Evolutionary conservation across 305 asterid species (phyloP), one percentile per base, ranked within the genome.

Genomic region (Solanum hybrid): DNA sequence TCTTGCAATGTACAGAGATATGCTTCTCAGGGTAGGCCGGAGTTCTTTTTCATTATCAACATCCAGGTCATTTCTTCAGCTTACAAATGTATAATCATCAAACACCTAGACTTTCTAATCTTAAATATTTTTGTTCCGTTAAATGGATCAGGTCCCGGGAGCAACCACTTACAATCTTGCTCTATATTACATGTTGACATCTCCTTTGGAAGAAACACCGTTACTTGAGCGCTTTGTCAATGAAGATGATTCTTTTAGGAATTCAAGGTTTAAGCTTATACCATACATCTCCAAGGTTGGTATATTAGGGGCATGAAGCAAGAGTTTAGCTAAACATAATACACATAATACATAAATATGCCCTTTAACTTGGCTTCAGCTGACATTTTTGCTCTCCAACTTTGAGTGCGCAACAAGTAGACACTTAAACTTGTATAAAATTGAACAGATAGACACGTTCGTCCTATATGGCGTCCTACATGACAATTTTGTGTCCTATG

Each of bases 241-340:
- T 88, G 99, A 96, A 79, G 99, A 97, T 72, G 96, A 97, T 87
- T 95, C 97, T 26, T 96, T 91, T 87, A 94, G 99, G 90, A 95
- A 96, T 91, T 95, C 98, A 36, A 94, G 98, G 78, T 96, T 97
- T 93, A 97, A 97, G 94, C 97, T 97, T 91, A 97, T 97, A 85
- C 99, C 99, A 1, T 93, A 94, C 91, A 94, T 97, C 86, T 95
- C 99, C 84, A 94, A 95, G 97, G 99, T 95, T 35, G 56, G 82
- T n/a, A 15, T 4, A 36, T 38, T 40, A 35, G 73, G 6, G 13
- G 24, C 13, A 26, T 35, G 75, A 37, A 35, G 35, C 27, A 64
- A 73, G 69, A 38, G 6, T 56, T 78, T 36, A 6, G 11, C 36
- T 34, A 24, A 64, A 64, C 29, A 64, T 9, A 22, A 19, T 60